These are phyloP conservation scores for Saksenaea vasiformis DNA, from an alignment of 371 early-diverging fungal genomes.

Conservation along the genomic window DNA sequence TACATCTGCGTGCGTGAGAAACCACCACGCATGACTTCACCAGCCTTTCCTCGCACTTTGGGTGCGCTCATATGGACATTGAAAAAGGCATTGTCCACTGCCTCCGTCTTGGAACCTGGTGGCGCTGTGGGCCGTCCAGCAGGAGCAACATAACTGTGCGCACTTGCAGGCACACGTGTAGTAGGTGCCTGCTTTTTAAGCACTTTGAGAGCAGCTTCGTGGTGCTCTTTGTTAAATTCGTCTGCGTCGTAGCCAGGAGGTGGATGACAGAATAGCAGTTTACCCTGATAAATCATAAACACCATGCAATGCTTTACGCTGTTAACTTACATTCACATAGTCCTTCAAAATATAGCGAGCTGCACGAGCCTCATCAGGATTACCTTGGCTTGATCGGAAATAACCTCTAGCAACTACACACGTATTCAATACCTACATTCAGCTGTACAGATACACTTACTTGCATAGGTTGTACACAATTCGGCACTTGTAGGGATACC, in stretches of 20 bases:
- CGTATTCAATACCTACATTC: not conserved
- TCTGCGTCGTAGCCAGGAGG: slow-evolving; percentile 65
- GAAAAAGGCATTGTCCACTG: slow-evolving; percentile 73
- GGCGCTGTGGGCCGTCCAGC: slow-evolving; percentile 35
- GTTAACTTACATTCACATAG: slow-evolving; percentile 77
- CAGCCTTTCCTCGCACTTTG: slow-evolving; percentile 55
- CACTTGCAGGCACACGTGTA: slow-evolving; percentile 52
- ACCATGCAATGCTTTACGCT: not conserved
- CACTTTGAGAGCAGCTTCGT: slow-evolving; percentile 59
- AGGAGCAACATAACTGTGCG: slow-evolving; percentile 61
- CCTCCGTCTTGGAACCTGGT: slow-evolving; percentile 54
- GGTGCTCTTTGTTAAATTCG: slow-evolving; percentile 80
- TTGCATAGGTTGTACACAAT: slow-evolving; percentile 77
- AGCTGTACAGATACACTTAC: slow-evolving; percentile 21
- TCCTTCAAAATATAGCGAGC: slow-evolving; percentile 96
- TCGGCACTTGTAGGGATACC: slow-evolving; percentile 85
- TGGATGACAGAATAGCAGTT: slow-evolving; percentile 85
- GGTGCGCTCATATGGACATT: slow-evolving; percentile 48
- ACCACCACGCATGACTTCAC: slow-evolving; percentile 28
- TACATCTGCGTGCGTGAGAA: slow-evolving; percentile 62
- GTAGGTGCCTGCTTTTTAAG: slow-evolving; percentile 57
- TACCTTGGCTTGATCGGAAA: slow-evolving; percentile 89
- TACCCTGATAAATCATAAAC: slow-evolving; percentile 56
- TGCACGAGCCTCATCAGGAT: slow-evolving; percentile 96
- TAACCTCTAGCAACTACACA: slow-evolving; percentile 84